Evolutionary conservation across 495 filamentous ascomycete species (phyloP), one percentile per base, ranked within the genome.

Genomic region (Hyaloscypha finlandica): DNA sequence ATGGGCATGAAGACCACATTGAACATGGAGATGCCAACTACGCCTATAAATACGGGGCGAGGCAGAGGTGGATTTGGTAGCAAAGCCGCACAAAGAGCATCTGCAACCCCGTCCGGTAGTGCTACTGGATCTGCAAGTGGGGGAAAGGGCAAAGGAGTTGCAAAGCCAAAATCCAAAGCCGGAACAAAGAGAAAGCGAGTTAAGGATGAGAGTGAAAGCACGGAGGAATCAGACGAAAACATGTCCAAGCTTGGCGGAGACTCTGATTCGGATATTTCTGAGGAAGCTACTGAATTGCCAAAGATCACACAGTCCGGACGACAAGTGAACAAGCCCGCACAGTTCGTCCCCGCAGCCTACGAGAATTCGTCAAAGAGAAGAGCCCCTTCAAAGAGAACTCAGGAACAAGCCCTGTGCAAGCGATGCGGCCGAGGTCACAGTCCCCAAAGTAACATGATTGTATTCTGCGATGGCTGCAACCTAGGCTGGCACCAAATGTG

Each of bases 391-490:
- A 79, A 78, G 79, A 79, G 82, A 67, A 81, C 80, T 37, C 74
- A 78, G 63, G 76, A 84, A 74, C 75, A 85, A 70, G 78, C 81
- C 29, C 66, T 89, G 16, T 98, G 95, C 77, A 89, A 87, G 64
- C 82, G 88, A 70, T 99, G 95, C 77, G 84, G 89, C 58, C 83
- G 95, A 51, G 88, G 91, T 9, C 86, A 92, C 59, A 91, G 88
- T 63, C 90, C 93, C 0, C 74, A 81, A 20, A 86, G 75, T 65
- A 99, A 99, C 76, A 84, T 88, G 79, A 97, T 99, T 64, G 95
- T 98, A 8, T 95, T 97, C 75, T 99, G 95, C 78, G 93, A 97
- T 76, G 89, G 87, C 14, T 99, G 95, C 80, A 93, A 95, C 74
- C 82, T 81, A 12, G 85, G 89, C 19, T 99, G 93, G 86, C 95